phyloP scores from a whole-genome alignment of 2,329 filamentous ascomycete species.

The Talaromyces pinophilus region DNA sequence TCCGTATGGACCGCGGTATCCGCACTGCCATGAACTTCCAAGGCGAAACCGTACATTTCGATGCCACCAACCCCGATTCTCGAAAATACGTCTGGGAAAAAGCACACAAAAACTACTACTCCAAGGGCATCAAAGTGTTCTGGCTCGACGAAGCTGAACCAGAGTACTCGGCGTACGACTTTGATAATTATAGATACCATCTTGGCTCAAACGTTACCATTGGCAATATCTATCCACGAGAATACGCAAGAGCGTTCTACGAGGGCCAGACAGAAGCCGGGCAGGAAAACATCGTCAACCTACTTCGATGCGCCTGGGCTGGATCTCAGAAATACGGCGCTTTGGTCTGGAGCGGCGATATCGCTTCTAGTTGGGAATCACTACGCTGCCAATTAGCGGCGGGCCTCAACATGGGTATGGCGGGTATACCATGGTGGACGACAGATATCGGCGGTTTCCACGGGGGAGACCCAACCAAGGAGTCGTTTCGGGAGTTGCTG shows the following conservation, averaged over 20 bases:
- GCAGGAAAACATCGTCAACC: conserved; percentile 60
- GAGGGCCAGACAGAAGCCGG: conserved; percentile 58
- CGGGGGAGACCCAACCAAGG: conserved; percentile 60
- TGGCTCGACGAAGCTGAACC: conserved; percentile 72
- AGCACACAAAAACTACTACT: conserved; percentile 61
- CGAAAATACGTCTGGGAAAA: conserved; percentile 62
- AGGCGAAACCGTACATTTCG: conserved; percentile 62
- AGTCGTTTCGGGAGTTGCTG: conserved; percentile 62
- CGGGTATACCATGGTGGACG: conserved; percentile 68
- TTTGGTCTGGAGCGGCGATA: conserved; percentile 68
- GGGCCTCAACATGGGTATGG: conserved; percentile 65
- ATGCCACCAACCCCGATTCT: conserved; percentile 63
- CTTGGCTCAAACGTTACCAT: conserved; percentile 56
- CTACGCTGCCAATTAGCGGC: conserved; percentile 63
- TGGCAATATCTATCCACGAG: conserved; percentile 62
- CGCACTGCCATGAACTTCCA: conserved; percentile 61
- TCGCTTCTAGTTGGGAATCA: conserved; percentile 63
- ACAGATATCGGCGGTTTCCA: conserved; percentile 72
- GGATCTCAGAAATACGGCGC: conserved; percentile 65
- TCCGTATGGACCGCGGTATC: conserved; percentile 62
- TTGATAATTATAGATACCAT: conserved; percentile 66
- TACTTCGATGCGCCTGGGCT: conserved; percentile 60
- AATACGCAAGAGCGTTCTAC: conserved; percentile 62
- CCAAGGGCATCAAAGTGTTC: conserved; percentile 63
- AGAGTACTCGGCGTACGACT: conserved; percentile 66